Evolutionary conservation across 1,284 basidiomycete species (phyloP), one percentile per base, ranked within the genome.

Genomic region (Rhodotorula sp.): DNA sequence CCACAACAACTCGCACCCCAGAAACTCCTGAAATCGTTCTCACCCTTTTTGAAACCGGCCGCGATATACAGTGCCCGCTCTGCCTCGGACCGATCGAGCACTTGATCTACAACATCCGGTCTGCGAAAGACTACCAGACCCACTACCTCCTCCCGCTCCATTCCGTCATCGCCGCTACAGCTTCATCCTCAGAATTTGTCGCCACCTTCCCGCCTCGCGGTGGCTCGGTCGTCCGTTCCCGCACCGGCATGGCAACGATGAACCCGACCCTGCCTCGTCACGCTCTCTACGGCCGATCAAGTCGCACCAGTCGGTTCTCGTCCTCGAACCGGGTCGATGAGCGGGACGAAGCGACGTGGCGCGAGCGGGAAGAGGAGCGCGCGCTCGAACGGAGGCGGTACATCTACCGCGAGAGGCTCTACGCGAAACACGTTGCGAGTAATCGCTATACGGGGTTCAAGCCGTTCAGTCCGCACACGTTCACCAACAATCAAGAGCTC

Each of bases 61-160:
- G n/a, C n/a, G n/a, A n/a, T n/a, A n/a, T n/a, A n/a, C 64, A 70
- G 55, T 81, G 80, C 75, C 80, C 80, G 0, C 71, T 81, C 5
- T 81, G 80, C 60, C 72, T 75, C 46, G 62, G 72, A 12, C 62
- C 62, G 2, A 75, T 80, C 6, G 78, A 77, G 22, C 69, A 76
- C 4, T 70, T 80, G 22, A 75, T 79, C 53, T 77, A 79, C 66
- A 71, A 71, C 54, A 77, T 81, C 44, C 75, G 79, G 1, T 68
- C 61, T 17, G 69, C 77, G 12, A 73, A 72, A n/a, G 80, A 81
- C 61, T 80, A 74, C 57, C 51, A 76, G 46, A 78, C 71, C 3
- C 72, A 77, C 60, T 70, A 79, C 64, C 76, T 81, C 55, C 70
- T 71, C 18, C 73, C 74, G 1, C 66, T 77, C 4, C 63, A 64